Evolutionary conservation across 495 filamentous ascomycete genomes (phyloP).

Genomic region (Aspergillus campestris): DNA sequence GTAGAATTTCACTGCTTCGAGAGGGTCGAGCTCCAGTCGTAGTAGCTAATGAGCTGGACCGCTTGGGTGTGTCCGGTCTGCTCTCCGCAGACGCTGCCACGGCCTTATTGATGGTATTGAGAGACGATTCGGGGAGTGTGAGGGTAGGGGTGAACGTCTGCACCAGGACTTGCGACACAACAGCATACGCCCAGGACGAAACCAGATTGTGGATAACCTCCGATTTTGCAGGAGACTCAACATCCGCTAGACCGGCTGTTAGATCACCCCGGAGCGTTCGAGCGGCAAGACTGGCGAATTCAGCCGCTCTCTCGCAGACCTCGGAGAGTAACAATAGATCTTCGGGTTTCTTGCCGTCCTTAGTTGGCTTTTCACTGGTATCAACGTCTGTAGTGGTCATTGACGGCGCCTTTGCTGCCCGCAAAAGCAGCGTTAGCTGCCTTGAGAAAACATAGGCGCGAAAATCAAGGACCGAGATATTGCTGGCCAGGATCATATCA

Average conservation of each 20-base stretch:
- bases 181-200: slow-evolving; percentile 75
- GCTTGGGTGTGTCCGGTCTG: slow-evolving; percentile 36
- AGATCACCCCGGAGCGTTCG: slow-evolving; percentile 73
- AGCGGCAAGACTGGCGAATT: slow-evolving; percentile 72
- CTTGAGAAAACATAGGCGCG: slow-evolving; percentile 87
- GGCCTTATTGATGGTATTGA: slow-evolving; percentile 24
- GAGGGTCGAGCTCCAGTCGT: slow-evolving; percentile 13
- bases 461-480: slow-evolving; percentile 97
- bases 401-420: slow-evolving; percentile 60
- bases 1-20: slow-evolving; percentile 26
- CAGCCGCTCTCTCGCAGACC: slow-evolving; percentile 65
- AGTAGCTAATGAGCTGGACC: slow-evolving; percentile 36
- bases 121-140: slow-evolving; percentile 53
- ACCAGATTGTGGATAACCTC: slow-evolving; percentile 73
- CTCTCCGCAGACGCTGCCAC: slow-evolving; percentile 28
- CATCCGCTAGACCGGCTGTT: slow-evolving; percentile 26
- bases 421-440: slow-evolving; percentile 74
- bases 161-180: slow-evolving; percentile 65
- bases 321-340: slow-evolving; percentile 71
- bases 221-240: slow-evolving; percentile 22
- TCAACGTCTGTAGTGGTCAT: slow-evolving; percentile 15
- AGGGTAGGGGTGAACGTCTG: slow-evolving; percentile 65
- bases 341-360: slow-evolving; percentile 50
- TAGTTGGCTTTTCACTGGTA: slow-evolving; percentile 5
- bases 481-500: slow-evolving; percentile 87